A percentile compares a stretch with the other conserved stretches of the same genome.
Evolutionary conservation across 179 eudicot genomes (phyloP).

Genomic region (Sideroxylon spinosum): DNA sequence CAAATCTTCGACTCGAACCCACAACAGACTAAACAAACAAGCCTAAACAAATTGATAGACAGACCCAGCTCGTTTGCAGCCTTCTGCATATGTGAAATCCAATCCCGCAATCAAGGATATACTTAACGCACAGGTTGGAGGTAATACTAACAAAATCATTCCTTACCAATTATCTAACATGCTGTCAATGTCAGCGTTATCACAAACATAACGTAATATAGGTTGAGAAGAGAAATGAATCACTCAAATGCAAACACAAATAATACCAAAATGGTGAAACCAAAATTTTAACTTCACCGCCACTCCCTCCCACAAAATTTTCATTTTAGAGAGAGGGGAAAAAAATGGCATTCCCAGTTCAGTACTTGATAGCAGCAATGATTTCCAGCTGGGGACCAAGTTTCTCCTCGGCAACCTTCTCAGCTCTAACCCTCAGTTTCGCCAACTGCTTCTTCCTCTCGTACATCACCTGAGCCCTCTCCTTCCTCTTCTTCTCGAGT

Average conservation of each 20-base stretch:
- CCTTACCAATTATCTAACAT: too few species aligned
- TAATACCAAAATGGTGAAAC: background rate
- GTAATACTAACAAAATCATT: too few species aligned
- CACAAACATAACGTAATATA: too few species aligned
- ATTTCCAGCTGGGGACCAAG: slow-evolving; percentile 73
- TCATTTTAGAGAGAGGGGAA: background rate
- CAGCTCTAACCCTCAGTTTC: slow-evolving; percentile 64
- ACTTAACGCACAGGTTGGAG: too few species aligned
- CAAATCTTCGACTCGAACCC: too few species aligned
- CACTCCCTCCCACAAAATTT: slow-evolving; percentile 13
- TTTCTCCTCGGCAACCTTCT: slow-evolving; percentile 72
- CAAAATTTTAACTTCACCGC: background rate
- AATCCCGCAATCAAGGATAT: too few species aligned
- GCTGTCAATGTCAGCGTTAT: too few species aligned
- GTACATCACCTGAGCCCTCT: slow-evolving; percentile 51
- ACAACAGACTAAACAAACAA: too few species aligned
- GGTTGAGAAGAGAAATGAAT: background rate
- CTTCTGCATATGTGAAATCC: too few species aligned
- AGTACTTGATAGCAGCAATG: slow-evolving; percentile 70
- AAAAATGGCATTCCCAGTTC: background rate
- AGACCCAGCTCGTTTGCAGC: too few species aligned
- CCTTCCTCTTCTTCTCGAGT: slow-evolving; percentile 83
- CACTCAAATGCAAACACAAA: background rate
- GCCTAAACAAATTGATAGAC: too few species aligned
- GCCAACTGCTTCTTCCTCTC: slow-evolving; percentile 73